Base-by-base conservation (phyloP, 192 early-diverging fungal genomes). In the Backusella morwellensis region DNA sequence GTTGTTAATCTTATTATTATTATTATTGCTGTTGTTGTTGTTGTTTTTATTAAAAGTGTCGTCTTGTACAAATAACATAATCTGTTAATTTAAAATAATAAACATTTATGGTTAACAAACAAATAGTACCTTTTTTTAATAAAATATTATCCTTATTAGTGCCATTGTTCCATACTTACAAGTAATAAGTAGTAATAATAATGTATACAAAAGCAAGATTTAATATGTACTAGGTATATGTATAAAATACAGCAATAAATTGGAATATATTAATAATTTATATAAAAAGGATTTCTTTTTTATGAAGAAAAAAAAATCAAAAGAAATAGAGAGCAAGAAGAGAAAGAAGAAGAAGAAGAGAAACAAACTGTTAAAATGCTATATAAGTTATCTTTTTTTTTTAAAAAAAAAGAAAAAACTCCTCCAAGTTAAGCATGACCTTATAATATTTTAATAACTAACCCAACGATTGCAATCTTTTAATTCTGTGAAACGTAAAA, bases 61-160 rank as follows among this genome's bases (percentile, higher is more conserved):
- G 56, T 63, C 56, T 63, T 63, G 21, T 63, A 63, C 56, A 63
- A 26, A 63, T 63, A 63, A 29, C 56, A 63, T 63, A 63, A 63
- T 63, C 56, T 63, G 47, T 50, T 50, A n/a, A 50, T 50, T 50
- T 50, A 50, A 44, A 44, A 50, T 50, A 63, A 63, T 29, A 63
- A 29, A 29, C 56, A 63, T 63, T 63, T 63, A 63, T 63, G 56
- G 56, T 63, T 63, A 63, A 63, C 56, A 63, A 63, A 59, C 54
- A 59, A 59, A 59, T 26, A 12, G 21, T 59, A 59, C 54, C 54
- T 23, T 59, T 59, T 23, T 54, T 54, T 54, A 26, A 56, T 56
- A 11, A 19, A 56, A 56, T 56, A 56, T 21, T 50, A 50, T 50
- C 47, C 47, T 19, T 50, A 50, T 50, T 50, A 50, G 19, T 50